Evolutionary conservation across 164 flowering plant species (phyloP), one percentile per base, ranked within the genome.

Genomic region (Dillenia turbinata): DNA sequence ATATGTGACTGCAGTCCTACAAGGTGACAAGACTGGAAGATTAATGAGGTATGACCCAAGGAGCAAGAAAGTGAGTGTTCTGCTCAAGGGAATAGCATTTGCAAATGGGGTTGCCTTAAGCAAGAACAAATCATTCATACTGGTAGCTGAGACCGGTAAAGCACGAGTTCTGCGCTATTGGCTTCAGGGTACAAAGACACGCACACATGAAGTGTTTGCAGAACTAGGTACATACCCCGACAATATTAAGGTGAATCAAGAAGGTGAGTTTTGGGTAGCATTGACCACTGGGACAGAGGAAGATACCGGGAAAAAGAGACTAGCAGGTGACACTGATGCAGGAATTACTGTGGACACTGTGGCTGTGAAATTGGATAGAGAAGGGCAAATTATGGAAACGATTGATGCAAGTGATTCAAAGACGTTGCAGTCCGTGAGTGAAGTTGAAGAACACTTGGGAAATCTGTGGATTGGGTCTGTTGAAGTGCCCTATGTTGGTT

Each of bases 381-480:
- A 72, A n/a, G 86, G 86, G 4, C 55, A 67, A 10, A 47, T 78
- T 3, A 2, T 73, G 60, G 74, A 71, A 43, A 56, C 61, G 1
- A 51, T 79, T 40, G 75, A 70, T 9, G 74, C 54, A 5, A 49
- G 14, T 11, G 60, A 46, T 59, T 67, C 66, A 2, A 64, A 46
- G 19, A 54, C 43, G 8, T 53, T 56, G 58, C 51, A 13, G 9
- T 59, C 76, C 14, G 63, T 75, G 11, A 74, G 82, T 69, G 91
- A 86, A 67, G 84, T 81, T 10, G 60, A 69, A 44, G 90, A 81
- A 60, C 59, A 53, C 59, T 66, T 78, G 62, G 85, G 87, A 24
- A 24, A 10, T 22, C 62, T 87, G 17, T 85, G 85, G 85, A 62
- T 87, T 17, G 93, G 90, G 0, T 85, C 89, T 17, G 77, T 83